Evolutionary conservation across 2,329 filamentous ascomycete species (phyloP).

Genomic region (Botrytis fragariae): DNA sequence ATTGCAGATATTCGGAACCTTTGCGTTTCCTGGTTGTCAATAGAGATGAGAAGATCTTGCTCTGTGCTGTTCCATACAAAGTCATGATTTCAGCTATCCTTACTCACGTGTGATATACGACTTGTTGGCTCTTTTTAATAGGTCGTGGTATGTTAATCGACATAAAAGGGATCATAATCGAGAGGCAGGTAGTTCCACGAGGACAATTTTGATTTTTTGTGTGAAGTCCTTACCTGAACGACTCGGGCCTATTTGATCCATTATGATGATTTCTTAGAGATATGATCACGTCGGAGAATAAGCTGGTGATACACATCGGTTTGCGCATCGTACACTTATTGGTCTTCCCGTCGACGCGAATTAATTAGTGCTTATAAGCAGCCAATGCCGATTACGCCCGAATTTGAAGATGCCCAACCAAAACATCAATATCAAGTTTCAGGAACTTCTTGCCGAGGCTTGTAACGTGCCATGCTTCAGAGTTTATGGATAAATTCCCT

Average conservation of each 20-base stretch:
- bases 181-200: background rate
- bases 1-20: conserved; percentile 3
- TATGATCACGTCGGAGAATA: background rate
- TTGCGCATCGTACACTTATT: background rate
- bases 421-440: background rate
- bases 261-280: background rate
- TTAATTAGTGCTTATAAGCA: background rate
- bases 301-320: conserved; percentile 1
- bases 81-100: background rate
- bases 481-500: background rate
- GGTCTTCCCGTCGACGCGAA: background rate
- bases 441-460: background rate
- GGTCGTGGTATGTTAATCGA: background rate
- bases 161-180: background rate
- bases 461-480: background rate
- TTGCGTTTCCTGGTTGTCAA: conserved; percentile 8
- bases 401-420: background rate
- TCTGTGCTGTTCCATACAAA: background rate
- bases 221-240: background rate
- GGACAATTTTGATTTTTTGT: background rate
- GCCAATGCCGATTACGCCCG: background rate
- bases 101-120: background rate
- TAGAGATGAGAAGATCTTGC: conserved; percentile 7
- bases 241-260: background rate
- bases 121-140: background rate